These are phyloP conservation scores for Ambrosiella cleistominuta DNA, from an alignment of 2,329 filamentous ascomycete genomes.

Conservation along the genomic window DNA sequence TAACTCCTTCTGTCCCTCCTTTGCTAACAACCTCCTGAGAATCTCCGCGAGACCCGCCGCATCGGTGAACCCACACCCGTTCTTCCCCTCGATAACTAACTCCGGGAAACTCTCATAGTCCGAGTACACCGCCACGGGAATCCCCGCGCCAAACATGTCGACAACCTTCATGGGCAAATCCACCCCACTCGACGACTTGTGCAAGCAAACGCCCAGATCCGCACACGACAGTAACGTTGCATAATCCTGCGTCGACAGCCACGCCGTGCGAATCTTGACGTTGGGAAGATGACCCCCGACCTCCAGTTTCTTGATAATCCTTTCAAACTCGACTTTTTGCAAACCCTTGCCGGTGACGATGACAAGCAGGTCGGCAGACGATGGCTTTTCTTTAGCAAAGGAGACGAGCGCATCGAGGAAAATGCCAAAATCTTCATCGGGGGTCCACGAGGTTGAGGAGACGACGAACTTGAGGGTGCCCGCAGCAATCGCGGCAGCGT, in stretches of 20 bases:
- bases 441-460: slow-evolving; percentile 92
- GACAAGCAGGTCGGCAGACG: slow-evolving; percentile 40
- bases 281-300: slow-evolving; percentile 45
- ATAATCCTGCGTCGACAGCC: slow-evolving; percentile 72
- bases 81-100: slow-evolving; percentile 71
- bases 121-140: slow-evolving; percentile 77
- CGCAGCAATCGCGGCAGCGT: slow-evolving; percentile 40
- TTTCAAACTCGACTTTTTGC: slow-evolving; percentile 57
- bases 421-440: slow-evolving; percentile 85
- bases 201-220: slow-evolving; percentile 77
- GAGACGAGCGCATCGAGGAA: slow-evolving; percentile 64
- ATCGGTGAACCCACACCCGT: slow-evolving; percentile 70
- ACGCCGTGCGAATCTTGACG: slow-evolving; percentile 61
- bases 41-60: slow-evolving; percentile 46
- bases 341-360: slow-evolving; percentile 94
- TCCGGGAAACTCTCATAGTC: slow-evolving; percentile 79
- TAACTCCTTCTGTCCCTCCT: slow-evolving; percentile 35
- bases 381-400: slow-evolving; percentile 44
- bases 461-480: slow-evolving; percentile 54
- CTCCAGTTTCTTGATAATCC: slow-evolving; percentile 44
- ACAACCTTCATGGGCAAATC: slow-evolving; percentile 98
- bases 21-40: slow-evolving; percentile 45
- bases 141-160: slow-evolving; percentile 91
- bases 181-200: slow-evolving; percentile 85
- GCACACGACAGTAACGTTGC: slow-evolving; percentile 67